Base-by-base conservation (phyloP, 495 filamentous ascomycete species). In the Pseudomonodictys pantanalensis region DNA sequence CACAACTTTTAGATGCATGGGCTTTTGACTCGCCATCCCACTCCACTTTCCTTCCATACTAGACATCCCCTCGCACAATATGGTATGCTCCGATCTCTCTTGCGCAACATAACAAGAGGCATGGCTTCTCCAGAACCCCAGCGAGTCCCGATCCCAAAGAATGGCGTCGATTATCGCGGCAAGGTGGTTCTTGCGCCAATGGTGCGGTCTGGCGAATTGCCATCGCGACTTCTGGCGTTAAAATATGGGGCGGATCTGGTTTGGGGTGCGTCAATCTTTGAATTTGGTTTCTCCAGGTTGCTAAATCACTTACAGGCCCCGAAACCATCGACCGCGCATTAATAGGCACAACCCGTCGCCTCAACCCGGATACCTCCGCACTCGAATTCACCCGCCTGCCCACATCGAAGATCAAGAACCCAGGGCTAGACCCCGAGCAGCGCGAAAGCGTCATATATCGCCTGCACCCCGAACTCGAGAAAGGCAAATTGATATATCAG, bases 231-330 rank as follows among this genome's bases (percentile, higher is more conserved):
- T 1, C 70, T 92, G 3, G 88, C 93, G 6, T 82, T 98, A 18
- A 86, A 95, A 65, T 97, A 98, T 70, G 93, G 93, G 44, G 95
- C 95, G 41, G 93, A 97, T 70, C 81, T 97, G 12, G 93, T 97
- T 56, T 98, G 92, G 93, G 92, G 87, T 85, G 68, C 24, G 70
- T 60, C 43, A 23, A 22, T 20, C 25, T 0, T 18, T 35, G 32
- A 15, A 35, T 8, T 15, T 8, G 24, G 17, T 17, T 18, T 56
- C 39, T 56, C 12, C 45, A 44, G 15, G 30, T 45, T 45, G 10
- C 30, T 60, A 61, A 68, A 39, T 17, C 26, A 2, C 24, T 15
- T 42, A 0, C 56, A 89, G 86, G 92, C 9, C 93, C 93, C 6
- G 93, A 98, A 74, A 97, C 90, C 1, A 86, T 98, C 58, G 93